Evolutionary conservation across 495 filamentous ascomycete species (phyloP).

Genomic region (Astrothelium subdiscretum): DNA sequence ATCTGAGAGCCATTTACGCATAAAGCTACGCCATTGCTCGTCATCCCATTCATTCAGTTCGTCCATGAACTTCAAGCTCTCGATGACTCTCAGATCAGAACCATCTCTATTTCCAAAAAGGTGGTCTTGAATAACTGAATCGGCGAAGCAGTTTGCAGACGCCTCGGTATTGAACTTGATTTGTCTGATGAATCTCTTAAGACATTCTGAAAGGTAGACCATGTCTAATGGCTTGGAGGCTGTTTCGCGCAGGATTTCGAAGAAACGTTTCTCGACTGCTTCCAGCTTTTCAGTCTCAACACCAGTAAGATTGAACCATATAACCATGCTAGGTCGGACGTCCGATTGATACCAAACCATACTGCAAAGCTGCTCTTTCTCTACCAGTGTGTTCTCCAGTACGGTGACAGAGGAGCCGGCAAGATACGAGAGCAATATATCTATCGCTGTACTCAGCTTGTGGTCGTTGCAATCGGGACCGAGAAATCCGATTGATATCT

Average conservation of each 20-base stretch:
- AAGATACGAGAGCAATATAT: slow-evolving; percentile 69
- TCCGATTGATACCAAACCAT: slow-evolving; percentile 66
- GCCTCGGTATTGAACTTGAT: slow-evolving; percentile 69
- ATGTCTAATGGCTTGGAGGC: slow-evolving; percentile 74
- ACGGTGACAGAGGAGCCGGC: slow-evolving; percentile 86
- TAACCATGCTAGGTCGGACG: slow-evolving; percentile 63
- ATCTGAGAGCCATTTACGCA: slow-evolving; percentile 75
- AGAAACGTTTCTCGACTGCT: slow-evolving; percentile 73
- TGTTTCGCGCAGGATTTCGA: slow-evolving; percentile 70
- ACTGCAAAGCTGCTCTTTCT: slow-evolving; percentile 85
- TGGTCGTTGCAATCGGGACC: slow-evolving; percentile 66
- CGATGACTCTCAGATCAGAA: slow-evolving; percentile 59
- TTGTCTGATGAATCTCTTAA: slow-evolving; percentile 63
- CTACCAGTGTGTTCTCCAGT: slow-evolving; percentile 83
- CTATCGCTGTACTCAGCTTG: slow-evolving; percentile 46
- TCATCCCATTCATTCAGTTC: slow-evolving; percentile 69
- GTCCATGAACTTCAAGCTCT: slow-evolving; percentile 62
- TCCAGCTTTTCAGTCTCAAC: slow-evolving; percentile 78
- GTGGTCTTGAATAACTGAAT: slow-evolving; percentile 77
- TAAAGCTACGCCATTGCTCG: slow-evolving; percentile 66
- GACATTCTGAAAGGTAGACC: slow-evolving; percentile 75
- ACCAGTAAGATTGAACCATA: slow-evolving; percentile 70
- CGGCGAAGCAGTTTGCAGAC: slow-evolving; percentile 62
- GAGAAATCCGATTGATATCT: slow-evolving; percentile 71
- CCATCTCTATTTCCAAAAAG: slow-evolving; percentile 82